A percentile compares a stretch with the other conserved stretches of the same genome.
Conservation (phyloP, 371 early-diverging fungal genomes). For the Dinochytrium kinnereticum region DNA sequence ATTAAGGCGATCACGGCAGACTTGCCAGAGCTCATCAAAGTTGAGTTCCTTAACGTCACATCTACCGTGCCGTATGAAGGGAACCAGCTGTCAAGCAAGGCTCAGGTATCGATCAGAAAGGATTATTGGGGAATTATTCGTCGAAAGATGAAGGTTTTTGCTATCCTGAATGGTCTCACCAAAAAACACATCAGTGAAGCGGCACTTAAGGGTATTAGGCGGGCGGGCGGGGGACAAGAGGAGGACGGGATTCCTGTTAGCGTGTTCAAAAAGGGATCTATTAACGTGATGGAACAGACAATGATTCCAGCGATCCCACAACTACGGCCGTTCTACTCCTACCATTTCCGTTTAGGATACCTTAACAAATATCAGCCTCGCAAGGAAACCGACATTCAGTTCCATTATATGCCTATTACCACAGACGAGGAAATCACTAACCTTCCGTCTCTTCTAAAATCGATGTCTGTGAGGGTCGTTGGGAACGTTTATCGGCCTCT, state of each 20-base stretch:
- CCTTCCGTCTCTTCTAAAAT: conserved; percentile 29
- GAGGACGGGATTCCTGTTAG: conserved; percentile 25
- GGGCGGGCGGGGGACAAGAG: conserved; percentile 14
- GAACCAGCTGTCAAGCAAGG: conserved; percentile 24
- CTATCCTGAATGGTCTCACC: conserved; percentile 33
- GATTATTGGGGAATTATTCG: conserved; percentile 58
- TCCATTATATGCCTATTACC: conserved; percentile 57
- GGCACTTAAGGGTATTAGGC: background rate
- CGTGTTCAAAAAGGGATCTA: conserved; percentile 8
- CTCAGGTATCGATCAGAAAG: conserved; percentile 20
- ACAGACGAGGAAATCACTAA: conserved; percentile 43
- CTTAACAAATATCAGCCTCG: conserved; percentile 44
- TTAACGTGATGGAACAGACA: conserved; percentile 8
- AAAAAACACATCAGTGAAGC: conserved; percentile 13
- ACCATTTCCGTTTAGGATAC: conserved; percentile 54
- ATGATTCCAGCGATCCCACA: conserved; percentile 39
- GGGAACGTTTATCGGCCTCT: conserved; percentile 54
- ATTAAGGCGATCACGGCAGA: conserved; percentile 51
- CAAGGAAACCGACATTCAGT: conserved; percentile 44
- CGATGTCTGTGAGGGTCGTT: conserved; percentile 36
- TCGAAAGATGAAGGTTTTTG: conserved; percentile 51
- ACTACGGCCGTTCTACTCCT: conserved; percentile 57
- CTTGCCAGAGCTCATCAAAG: conserved; percentile 47
- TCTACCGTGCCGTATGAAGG: conserved; percentile 52
- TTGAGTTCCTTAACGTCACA: conserved; percentile 53